Evolutionary conservation across 2,329 filamentous ascomycete genomes (phyloP).

Genomic region (Aspergillus fumigatiaffinis): DNA sequence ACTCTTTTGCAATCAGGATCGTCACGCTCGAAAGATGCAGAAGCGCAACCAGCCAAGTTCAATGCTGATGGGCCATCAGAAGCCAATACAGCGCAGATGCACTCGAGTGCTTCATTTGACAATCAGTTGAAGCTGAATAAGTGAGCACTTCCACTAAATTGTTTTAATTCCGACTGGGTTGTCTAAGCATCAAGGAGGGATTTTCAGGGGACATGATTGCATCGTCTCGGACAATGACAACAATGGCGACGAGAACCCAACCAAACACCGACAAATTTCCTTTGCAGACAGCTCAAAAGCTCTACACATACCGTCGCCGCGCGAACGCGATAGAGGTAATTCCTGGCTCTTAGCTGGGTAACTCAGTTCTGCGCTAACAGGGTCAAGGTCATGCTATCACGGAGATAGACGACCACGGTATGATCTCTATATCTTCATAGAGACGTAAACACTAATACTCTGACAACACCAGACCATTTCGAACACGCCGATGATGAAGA

Average conservation of each 20-base stretch:
- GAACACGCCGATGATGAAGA: not conserved
- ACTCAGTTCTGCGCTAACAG: constrained; percentile 1
- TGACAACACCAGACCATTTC: not conserved
- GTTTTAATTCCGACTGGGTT: not conserved
- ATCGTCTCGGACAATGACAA: not conserved
- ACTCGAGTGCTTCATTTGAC: not conserved
- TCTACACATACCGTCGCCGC: constrained; percentile 25
- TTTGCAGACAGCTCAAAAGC: constrained; percentile 16
- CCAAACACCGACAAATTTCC: constrained; percentile 4
- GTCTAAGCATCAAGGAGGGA: not conserved
- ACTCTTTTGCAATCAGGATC: constrained; percentile 3
- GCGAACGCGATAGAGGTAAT: constrained; percentile 19
- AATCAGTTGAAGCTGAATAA: not conserved
- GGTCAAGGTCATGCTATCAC: constrained; percentile 14
- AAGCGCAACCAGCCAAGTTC: not conserved
- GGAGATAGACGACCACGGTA: constrained; percentile 5
- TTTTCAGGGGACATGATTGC: not conserved
- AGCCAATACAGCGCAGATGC: too few species aligned
- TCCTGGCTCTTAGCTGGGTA: not conserved
- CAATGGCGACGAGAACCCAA: not conserved
- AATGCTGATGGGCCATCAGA: not conserved
- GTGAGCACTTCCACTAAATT: not conserved
- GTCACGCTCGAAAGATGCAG: not conserved
- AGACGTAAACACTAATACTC: not conserved
- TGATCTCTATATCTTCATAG: not conserved